These are phyloP conservation scores for Xylaria digitata DNA, from an alignment of 2,329 filamentous ascomycete genomes.

Conservation along the genomic window DNA sequence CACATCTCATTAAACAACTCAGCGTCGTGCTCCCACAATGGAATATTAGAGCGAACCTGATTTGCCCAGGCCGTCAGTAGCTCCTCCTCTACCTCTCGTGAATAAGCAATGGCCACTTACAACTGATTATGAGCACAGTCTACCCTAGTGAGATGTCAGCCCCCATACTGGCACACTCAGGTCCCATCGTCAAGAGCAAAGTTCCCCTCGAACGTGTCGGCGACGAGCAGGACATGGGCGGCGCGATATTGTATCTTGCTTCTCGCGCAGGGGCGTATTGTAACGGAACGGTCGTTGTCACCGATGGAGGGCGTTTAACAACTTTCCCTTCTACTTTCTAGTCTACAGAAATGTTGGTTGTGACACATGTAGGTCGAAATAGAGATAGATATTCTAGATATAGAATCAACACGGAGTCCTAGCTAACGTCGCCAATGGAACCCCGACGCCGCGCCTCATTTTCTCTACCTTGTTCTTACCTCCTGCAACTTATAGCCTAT, in stretches of 20 bases:
- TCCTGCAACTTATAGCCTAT: background rate
- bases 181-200: constrained; percentile 53
- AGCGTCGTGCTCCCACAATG: constrained; percentile 72
- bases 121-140: constrained; percentile 53
- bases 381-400: constrained; percentile 1
- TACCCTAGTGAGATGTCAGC: constrained; percentile 72
- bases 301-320: constrained; percentile 71
- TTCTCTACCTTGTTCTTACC: background rate
- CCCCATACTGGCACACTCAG: constrained; percentile 57
- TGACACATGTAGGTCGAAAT: background rate
- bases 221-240: constrained; percentile 71
- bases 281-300: constrained; percentile 71
- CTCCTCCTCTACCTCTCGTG: background rate
- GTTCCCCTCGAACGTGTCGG: constrained; percentile 71
- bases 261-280: constrained; percentile 73
- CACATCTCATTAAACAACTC: constrained; percentile 78
- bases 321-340: constrained; percentile 67
- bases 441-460: background rate
- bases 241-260: constrained; percentile 72
- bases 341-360: background rate
- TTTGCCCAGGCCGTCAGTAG: constrained; percentile 62
- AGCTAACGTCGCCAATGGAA: background rate
- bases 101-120: background rate
- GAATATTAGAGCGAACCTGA: constrained; percentile 65
- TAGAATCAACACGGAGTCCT: background rate